A percentile compares a stretch with the other conserved stretches of the same genome.
Evolutionary conservation across 495 filamentous ascomycete genomes (phyloP).

Genomic region (Glarea lozoyensis): DNA sequence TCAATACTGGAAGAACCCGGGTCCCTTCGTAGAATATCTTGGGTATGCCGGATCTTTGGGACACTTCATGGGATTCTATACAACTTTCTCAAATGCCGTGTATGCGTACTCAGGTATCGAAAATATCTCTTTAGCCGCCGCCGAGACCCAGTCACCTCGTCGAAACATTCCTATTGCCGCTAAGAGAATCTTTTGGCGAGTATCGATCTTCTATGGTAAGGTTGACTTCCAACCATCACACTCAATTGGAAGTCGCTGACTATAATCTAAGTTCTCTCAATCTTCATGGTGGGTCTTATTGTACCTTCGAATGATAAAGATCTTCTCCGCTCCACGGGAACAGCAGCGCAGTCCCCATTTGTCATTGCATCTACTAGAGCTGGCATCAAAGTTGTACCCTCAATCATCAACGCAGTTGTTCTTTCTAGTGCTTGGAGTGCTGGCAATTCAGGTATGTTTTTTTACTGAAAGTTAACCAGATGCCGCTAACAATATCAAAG

Average conservation of each 20-base stretch:
- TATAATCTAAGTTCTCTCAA: conserved; percentile 14
- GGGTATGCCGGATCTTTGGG: conserved; percentile 36
- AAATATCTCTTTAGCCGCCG: conserved; percentile 65
- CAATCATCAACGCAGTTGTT: conserved; percentile 70
- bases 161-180: conserved; percentile 62
- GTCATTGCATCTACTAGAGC: conserved; percentile 54
- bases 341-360: conserved; percentile 57
- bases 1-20: conserved; percentile 60
- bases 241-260: background rate
- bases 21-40: conserved; percentile 56
- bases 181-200: conserved; percentile 60
- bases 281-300: conserved; percentile 29
- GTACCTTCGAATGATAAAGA: conserved; percentile 47
- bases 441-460: conserved; percentile 70
- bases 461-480: background rate
- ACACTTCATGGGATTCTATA: conserved; percentile 69
- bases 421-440: conserved; percentile 56
- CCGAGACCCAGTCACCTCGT: conserved; percentile 61
- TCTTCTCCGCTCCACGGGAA: conserved; percentile 38
- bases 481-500: too few species aligned
- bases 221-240: too few species aligned
- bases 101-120: conserved; percentile 84
- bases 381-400: conserved; percentile 55
- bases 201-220: conserved; percentile 56
- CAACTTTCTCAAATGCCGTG: conserved; percentile 64